Conservation (phyloP, 305 asterid species). For the Ajuga reptans region DNA sequence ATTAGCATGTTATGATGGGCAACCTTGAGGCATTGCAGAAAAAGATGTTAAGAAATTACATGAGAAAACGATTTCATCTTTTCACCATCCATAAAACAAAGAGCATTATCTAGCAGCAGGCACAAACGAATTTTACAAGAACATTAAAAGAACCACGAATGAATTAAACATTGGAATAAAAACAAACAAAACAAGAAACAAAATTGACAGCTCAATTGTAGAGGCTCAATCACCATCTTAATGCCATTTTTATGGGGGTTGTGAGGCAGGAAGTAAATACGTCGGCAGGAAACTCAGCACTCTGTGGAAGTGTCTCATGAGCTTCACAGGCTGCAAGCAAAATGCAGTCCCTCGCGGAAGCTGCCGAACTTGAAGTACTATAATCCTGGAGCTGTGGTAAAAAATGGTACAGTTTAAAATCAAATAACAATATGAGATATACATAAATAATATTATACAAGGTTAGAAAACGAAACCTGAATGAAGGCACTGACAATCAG, state of each 20-base stretch:
- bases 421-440: conserved; percentile 4
- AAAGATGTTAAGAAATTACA: neutral
- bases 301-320: conserved; percentile 91
- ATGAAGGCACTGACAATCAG: conserved; percentile 80
- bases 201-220: conserved; percentile 22
- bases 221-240: conserved; percentile 64
- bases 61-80: neutral
- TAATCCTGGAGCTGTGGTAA: conserved; percentile 72
- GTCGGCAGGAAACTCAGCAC: conserved; percentile 95
- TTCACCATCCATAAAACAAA: conserved; percentile 7
- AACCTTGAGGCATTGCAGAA: neutral
- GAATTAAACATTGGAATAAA: neutral
- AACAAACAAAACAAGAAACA: conserved; percentile 1
- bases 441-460: neutral
- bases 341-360: conserved; percentile 73
- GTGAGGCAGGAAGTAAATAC: conserved; percentile 96
- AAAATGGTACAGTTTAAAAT: conserved; percentile 13
- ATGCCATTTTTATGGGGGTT: conserved; percentile 97
- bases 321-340: conserved; percentile 99
- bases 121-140: neutral
- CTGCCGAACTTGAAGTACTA: conserved; percentile 54
- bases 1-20: neutral
- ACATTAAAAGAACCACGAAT: neutral
- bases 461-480: conserved; percentile 40
- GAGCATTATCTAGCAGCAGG: conserved; percentile 6